These are phyloP conservation scores for Murraya paniculata DNA, from an alignment of 345 rosid species.

Conservation along the genomic window DNA sequence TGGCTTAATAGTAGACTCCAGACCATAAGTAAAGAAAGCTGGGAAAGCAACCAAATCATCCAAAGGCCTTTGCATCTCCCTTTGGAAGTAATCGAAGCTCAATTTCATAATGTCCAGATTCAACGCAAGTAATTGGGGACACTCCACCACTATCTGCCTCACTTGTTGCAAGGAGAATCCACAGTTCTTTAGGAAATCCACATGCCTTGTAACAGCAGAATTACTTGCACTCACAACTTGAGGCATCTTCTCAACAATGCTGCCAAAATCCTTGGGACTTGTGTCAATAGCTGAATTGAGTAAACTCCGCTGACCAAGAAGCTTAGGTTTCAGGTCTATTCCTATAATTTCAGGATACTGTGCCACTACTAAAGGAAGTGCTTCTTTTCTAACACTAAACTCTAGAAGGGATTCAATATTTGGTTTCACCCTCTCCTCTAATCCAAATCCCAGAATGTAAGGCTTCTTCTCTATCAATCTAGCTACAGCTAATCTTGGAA, in stretches of 20 bases:
- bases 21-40: constrained; percentile 78
- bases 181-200: constrained; percentile 61
- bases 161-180: constrained; percentile 62
- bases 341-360: constrained; percentile 92
- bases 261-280: constrained; percentile 57
- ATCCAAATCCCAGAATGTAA: constrained; percentile 71
- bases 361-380: constrained; percentile 72
- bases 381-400: constrained; percentile 49
- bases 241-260: constrained; percentile 81
- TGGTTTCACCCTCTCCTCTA: constrained; percentile 57
- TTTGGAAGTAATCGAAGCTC: constrained; percentile 60
- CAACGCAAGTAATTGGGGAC: constrained; percentile 89
- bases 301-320: constrained; percentile 50
- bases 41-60: constrained; percentile 82
- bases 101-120: constrained; percentile 81
- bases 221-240: constrained; percentile 67
- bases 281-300: constrained; percentile 50
- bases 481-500: constrained; percentile 81
- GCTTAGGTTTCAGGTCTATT: constrained; percentile 60
- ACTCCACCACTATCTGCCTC: constrained; percentile 65
- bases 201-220: constrained; percentile 58
- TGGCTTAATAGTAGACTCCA: constrained; percentile 82
- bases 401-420: constrained; percentile 62
- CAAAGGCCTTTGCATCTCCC: constrained; percentile 73
- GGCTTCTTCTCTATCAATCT: constrained; percentile 85